Percentiles rank a stretch among this genome's conserved stretches.
Conservation (phyloP, 352 stramenopile species). For the Halophytophthora batemanensis region DNA sequence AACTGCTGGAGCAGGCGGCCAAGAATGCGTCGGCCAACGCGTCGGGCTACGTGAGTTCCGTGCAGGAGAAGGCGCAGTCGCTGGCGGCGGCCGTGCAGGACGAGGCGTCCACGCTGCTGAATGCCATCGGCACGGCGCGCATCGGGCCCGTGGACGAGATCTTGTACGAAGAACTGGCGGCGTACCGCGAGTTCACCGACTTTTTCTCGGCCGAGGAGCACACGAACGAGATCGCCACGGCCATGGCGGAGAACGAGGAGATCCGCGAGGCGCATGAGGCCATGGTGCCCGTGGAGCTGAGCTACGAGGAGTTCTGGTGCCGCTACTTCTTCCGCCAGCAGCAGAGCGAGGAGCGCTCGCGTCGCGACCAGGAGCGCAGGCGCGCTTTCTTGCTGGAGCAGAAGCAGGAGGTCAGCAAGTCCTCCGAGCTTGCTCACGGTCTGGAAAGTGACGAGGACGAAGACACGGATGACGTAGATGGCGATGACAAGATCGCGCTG, state of each 20-base stretch:
- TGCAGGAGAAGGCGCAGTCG: conserved; percentile 75
- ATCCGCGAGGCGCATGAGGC: conserved; percentile 59
- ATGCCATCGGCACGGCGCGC: conserved; percentile 54
- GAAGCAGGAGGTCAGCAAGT: conserved; percentile 27
- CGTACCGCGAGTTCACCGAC: conserved; percentile 60
- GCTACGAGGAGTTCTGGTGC: conserved; percentile 83
- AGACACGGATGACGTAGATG: conserved; percentile 32
- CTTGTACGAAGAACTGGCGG: conserved; percentile 75
- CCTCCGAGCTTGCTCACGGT: conserved; percentile 18
- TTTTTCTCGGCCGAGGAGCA: conserved; percentile 63
- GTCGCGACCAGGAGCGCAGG: conserved; percentile 29
- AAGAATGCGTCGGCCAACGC: conserved; percentile 71
- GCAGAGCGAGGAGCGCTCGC: conserved; percentile 31
- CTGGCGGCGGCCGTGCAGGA: conserved; percentile 72
- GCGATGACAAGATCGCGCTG: conserved; percentile 14
- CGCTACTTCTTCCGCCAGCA: conserved; percentile 79
- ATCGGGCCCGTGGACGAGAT: conserved; percentile 78
- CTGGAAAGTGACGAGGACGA: conserved; percentile 32
- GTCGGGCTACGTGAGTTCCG: conserved; percentile 63
- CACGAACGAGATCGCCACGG: conserved; percentile 69
- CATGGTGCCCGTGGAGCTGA: conserved; percentile 72
- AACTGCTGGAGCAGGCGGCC: conserved; percentile 69
- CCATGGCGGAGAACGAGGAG: conserved; percentile 49
- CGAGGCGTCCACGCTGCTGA: conserved; percentile 65
- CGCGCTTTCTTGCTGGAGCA: conserved; percentile 8